Evolutionary conservation across 2,329 filamentous ascomycete genomes (phyloP).

Genomic region (Curvularia eragrostidis): DNA sequence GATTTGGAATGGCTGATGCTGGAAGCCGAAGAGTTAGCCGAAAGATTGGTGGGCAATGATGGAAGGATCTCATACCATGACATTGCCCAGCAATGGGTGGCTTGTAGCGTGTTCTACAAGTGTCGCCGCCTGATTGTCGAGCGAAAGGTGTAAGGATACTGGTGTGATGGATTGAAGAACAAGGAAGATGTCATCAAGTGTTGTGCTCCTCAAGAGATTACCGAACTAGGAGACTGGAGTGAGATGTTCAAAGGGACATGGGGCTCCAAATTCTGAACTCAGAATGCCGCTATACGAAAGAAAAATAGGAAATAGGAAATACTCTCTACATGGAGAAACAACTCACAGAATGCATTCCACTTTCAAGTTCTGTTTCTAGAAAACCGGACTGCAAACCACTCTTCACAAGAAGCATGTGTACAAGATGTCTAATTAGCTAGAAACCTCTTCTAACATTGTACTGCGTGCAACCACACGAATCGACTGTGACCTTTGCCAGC

Average conservation of each 20-base stretch:
- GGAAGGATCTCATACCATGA: neutral
- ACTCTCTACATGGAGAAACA: too few species aligned
- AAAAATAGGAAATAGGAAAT: too few species aligned
- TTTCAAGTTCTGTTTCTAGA: too few species aligned
- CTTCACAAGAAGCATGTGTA: too few species aligned
- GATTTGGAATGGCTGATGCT: neutral
- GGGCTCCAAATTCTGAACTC: neutral
- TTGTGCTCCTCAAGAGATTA: neutral
- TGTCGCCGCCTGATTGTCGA: neutral
- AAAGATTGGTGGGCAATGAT: neutral
- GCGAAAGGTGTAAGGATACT: neutral
- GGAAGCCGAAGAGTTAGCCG: neutral
- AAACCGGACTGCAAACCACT: too few species aligned
- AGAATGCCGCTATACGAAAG: neutral
- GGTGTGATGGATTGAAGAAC: too few species aligned
- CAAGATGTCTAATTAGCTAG: too few species aligned
- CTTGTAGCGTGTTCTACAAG: too few species aligned
- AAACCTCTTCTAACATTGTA: too few species aligned
- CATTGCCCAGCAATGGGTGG: neutral
- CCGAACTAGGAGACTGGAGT: neutral
- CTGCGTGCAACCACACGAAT: too few species aligned
- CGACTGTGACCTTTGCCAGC: too few species aligned
- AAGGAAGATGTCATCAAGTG: neutral
- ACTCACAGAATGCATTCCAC: too few species aligned
- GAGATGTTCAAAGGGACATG: neutral